These are phyloP conservation scores for Hypocreales sp. DNA, from an alignment of 2,329 filamentous ascomycete species.

Conservation along the genomic window DNA sequence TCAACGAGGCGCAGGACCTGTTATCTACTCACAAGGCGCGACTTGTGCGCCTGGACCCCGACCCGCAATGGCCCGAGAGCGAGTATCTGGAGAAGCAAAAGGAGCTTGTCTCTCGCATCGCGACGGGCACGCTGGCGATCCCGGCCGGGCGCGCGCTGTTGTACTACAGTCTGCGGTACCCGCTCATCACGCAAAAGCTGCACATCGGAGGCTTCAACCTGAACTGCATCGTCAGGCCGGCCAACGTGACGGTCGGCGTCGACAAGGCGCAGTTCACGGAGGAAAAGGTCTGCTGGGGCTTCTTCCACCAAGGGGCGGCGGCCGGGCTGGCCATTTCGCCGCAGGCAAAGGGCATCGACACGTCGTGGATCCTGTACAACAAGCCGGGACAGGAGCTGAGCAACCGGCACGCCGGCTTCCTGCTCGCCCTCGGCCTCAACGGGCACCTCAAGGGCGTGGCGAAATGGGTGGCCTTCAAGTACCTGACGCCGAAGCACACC, in stretches of 20 bases:
- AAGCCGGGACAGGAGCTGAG: slow-evolving; percentile 76
- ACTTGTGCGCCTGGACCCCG: slow-evolving; percentile 58
- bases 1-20: slow-evolving; percentile 71
- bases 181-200: slow-evolving; percentile 84
- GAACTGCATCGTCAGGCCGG: slow-evolving; percentile 80
- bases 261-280: slow-evolving; percentile 80
- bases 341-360: slow-evolving; percentile 85
- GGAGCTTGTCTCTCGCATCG: slow-evolving; percentile 71
- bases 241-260: slow-evolving; percentile 83
- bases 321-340: slow-evolving; percentile 82
- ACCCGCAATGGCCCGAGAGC: slow-evolving; percentile 69
- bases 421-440: slow-evolving; percentile 81
- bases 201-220: slow-evolving; percentile 82
- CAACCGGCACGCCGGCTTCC: slow-evolving; percentile 89
- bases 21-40: slow-evolving; percentile 76
- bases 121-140: slow-evolving; percentile 75
- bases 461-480: slow-evolving; percentile 98
- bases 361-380: slow-evolving; percentile 98
- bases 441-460: slow-evolving; percentile 88
- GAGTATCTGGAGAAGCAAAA: slow-evolving; percentile 88
- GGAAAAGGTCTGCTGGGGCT: slow-evolving; percentile 96
- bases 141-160: slow-evolving; percentile 77
- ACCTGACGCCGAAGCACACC: slow-evolving; percentile 95
- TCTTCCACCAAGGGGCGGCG: slow-evolving; percentile 94
- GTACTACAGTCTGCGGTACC: slow-evolving; percentile 74